A percentile compares a stretch with the other conserved stretches of the same genome.
Conservation (phyloP, 805 yeast species). For the Danielia oregonensis region DNA sequence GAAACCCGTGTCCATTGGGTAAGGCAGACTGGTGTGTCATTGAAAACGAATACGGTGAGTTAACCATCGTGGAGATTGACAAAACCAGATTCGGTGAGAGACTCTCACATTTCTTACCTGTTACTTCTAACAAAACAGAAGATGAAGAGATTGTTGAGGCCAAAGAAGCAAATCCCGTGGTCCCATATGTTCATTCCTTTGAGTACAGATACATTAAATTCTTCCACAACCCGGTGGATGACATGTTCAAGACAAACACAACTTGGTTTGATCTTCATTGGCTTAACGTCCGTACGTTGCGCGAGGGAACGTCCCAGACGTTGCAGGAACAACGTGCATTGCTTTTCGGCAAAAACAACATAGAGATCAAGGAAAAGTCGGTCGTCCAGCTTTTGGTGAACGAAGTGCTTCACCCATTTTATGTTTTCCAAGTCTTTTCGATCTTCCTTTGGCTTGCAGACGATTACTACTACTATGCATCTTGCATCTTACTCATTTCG, state of each 20-base stretch:
- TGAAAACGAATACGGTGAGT: slow-evolving; percentile 91
- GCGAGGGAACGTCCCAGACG: slow-evolving; percentile 69
- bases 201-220: slow-evolving; percentile 81
- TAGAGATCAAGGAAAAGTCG: slow-evolving; percentile 74
- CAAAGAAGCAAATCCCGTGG: slow-evolving; percentile 52
- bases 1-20: slow-evolving; percentile 65
- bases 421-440: slow-evolving; percentile 90
- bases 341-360: slow-evolving; percentile 75
- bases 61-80: slow-evolving; percentile 54
- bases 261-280: slow-evolving; percentile 87
- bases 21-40: slow-evolving; percentile 89
- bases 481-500: slow-evolving; percentile 86
- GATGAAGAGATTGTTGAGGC: slow-evolving; percentile 20
- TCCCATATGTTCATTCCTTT: slow-evolving; percentile 68
- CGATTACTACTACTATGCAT: slow-evolving; percentile 89
- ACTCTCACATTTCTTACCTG: slow-evolving; percentile 61
- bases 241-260: slow-evolving; percentile 74
- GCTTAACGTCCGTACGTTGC: slow-evolving; percentile 53
- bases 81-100: slow-evolving; percentile 67
- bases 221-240: slow-evolving; percentile 83
- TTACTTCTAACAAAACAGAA: slow-evolving; percentile 20
- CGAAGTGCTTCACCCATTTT: slow-evolving; percentile 93
- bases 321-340: slow-evolving; percentile 61
- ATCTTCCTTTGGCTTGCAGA: slow-evolving; percentile 90
- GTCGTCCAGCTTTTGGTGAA: slow-evolving; percentile 63